Conservation (phyloP, 2,329 filamentous ascomycete genomes). For the Sporothrix sp. region DNA sequence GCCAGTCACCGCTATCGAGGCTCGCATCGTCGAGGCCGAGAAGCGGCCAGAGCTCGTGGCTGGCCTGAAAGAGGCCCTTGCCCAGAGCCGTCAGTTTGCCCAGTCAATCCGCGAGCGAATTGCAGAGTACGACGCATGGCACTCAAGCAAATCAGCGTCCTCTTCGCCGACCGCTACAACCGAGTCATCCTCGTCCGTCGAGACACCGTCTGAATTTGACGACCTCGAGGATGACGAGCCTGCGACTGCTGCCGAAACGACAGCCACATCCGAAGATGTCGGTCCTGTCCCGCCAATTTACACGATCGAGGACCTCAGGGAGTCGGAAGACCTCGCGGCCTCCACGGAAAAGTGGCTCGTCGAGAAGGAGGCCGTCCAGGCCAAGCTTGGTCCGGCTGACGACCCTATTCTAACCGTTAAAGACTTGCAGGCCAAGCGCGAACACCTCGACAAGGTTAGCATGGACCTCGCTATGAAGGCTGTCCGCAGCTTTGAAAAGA, state of each 20-base stretch:
- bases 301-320: constrained; percentile 59
- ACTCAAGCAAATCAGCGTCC: constrained; percentile 43
- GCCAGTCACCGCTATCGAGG: constrained; percentile 67
- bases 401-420: constrained; percentile 65
- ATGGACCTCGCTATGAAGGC: constrained; percentile 63
- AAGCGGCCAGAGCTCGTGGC: constrained; percentile 62
- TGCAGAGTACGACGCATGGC: constrained; percentile 53
- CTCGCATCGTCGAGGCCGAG: constrained; percentile 60
- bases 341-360: constrained; percentile 64
- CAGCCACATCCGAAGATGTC: constrained; percentile 28
- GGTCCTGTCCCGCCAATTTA: constrained; percentile 58
- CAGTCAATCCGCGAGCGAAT: constrained; percentile 62
- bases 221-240: constrained; percentile 65
- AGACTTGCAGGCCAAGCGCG: constrained; percentile 59
- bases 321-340: constrained; percentile 52
- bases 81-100: constrained; percentile 61
- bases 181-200: constrained; percentile 26
- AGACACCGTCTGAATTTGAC: constrained; percentile 48
- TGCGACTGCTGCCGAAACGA: constrained; percentile 20
- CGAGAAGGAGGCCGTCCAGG: constrained; percentile 60
- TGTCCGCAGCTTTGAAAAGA: constrained; percentile 45
- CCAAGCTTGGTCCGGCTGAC: constrained; percentile 56
- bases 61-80: constrained; percentile 58
- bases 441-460: constrained; percentile 60
- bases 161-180: constrained; percentile 32